phyloP scores from a whole-genome alignment of 208 protist genomes.

The Naegleria fowleri region DNA sequence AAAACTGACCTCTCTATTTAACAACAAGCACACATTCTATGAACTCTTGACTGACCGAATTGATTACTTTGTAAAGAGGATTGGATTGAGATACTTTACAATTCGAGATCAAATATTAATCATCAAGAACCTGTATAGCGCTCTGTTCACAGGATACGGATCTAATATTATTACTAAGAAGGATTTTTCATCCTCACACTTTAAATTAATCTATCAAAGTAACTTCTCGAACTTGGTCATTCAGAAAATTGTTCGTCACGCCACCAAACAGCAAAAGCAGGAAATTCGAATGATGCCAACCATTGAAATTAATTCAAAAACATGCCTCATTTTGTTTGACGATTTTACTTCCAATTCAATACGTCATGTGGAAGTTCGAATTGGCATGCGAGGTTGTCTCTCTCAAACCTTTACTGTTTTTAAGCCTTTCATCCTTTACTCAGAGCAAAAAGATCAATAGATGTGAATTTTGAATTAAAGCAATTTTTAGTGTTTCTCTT shows the following conservation, averaged over 20 bases:
- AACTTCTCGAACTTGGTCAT: not conserved
- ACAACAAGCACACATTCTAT: not conserved
- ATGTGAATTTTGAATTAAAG: too few species aligned
- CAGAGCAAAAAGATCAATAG: too few species aligned
- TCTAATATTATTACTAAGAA: not conserved
- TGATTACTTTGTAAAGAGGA: not conserved
- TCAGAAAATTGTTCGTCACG: not conserved
- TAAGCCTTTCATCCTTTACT: too few species aligned
- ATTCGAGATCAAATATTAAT: not conserved
- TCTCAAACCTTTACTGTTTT: not conserved
- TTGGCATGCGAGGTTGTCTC: not conserved
- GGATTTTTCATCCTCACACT: too few species aligned
- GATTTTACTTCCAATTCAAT: not conserved
- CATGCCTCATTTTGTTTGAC: not conserved
- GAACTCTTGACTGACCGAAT: not conserved
- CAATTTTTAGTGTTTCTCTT: too few species aligned
- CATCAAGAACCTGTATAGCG: not conserved
- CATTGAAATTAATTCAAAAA: not conserved
- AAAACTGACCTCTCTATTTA: not conserved
- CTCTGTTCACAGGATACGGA: not conserved
- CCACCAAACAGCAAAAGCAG: not conserved
- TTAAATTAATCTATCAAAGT: not conserved
- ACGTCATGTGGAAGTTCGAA: not conserved
- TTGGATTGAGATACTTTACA: not conserved
- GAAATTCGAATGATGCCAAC: not conserved